phyloP scores from a whole-genome alignment of 1,139 yeast species.

The Geotrichum europaeum region DNA sequence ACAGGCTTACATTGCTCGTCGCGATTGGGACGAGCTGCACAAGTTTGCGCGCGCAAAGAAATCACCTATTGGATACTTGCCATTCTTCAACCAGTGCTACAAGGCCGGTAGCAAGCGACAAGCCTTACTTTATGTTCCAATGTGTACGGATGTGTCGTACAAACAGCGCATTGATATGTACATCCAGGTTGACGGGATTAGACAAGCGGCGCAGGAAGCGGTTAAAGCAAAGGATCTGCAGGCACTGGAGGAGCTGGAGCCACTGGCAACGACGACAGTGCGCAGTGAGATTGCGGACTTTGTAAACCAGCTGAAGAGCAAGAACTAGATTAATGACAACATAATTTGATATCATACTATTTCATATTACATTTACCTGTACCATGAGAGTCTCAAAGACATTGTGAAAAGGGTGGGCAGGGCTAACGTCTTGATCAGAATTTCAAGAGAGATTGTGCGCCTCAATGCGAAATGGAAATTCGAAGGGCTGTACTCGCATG shows the following conservation, averaged over 20 bases:
- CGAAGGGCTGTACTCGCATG: not conserved
- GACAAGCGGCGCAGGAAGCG: slow-evolving; percentile 58
- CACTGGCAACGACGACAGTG: slow-evolving; percentile 32
- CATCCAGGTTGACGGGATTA: slow-evolving; percentile 48
- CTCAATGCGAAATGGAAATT: not conserved
- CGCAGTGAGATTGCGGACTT: slow-evolving; percentile 31
- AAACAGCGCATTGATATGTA: slow-evolving; percentile 46
- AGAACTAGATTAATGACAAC: slow-evolving; percentile 1
- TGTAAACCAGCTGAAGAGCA: slow-evolving; percentile 27
- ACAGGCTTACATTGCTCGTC: slow-evolving; percentile 45
- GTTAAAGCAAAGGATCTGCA: slow-evolving; percentile 48
- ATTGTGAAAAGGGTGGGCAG: no score
- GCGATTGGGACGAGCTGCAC: slow-evolving; percentile 59
- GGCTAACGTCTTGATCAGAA: not conserved
- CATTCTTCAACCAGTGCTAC: slow-evolving; percentile 52
- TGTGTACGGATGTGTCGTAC: slow-evolving; percentile 35
- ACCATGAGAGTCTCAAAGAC: no score
- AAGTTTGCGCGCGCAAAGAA: slow-evolving; percentile 44
- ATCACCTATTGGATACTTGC: slow-evolving; percentile 70
- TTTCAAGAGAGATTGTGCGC: not conserved
- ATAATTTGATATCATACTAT: not conserved
- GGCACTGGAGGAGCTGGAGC: slow-evolving; percentile 37
- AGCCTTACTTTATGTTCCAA: slow-evolving; percentile 39
- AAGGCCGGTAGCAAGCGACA: slow-evolving; percentile 44
- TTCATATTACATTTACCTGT: not conserved